These are phyloP conservation scores for Penicillium sp. DNA, from an alignment of 2,329 filamentous ascomycete species.

Conservation along the genomic window DNA sequence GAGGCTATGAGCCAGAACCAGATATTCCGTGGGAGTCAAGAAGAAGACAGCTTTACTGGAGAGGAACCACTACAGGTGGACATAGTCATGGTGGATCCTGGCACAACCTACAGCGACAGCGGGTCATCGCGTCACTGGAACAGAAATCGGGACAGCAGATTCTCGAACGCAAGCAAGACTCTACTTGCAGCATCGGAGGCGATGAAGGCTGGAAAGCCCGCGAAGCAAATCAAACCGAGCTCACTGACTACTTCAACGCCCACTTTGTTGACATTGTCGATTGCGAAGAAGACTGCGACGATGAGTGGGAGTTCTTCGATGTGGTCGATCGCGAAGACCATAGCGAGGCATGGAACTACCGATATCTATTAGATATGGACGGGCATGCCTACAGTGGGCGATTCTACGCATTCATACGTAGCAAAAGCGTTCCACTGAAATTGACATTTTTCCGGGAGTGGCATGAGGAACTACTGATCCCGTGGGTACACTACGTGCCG, in stretches of 20 bases:
- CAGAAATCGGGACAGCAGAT: conserved; percentile 48
- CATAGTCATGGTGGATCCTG: conserved; percentile 82
- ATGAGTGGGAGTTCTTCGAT: conserved; percentile 75
- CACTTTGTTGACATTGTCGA: conserved; percentile 82
- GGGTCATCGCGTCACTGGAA: conserved; percentile 73
- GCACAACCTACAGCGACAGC: conserved; percentile 81
- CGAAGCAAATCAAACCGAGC: conserved; percentile 51
- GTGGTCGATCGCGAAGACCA: conserved; percentile 54
- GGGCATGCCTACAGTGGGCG: conserved; percentile 59
- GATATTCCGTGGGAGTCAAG: conserved; percentile 48
- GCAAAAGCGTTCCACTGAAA: conserved; percentile 52
- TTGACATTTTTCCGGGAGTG: conserved; percentile 57
- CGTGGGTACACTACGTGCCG: conserved; percentile 61
- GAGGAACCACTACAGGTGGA: conserved; percentile 86
- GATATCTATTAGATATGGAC: conserved; percentile 52
- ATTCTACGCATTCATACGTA: conserved; percentile 54
- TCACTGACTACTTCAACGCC: conserved; percentile 73
- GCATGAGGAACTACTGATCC: conserved; percentile 58
- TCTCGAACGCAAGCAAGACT: conserved; percentile 58
- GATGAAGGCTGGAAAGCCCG: neutral
- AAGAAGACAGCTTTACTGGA: conserved; percentile 75
- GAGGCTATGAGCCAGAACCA: conserved; percentile 3
- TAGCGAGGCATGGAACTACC: conserved; percentile 73
- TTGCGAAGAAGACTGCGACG: conserved; percentile 83
- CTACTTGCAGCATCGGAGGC: conserved; percentile 22